These are phyloP conservation scores for Chaetomiaceae sp. DNA, from an alignment of 2,329 filamentous ascomycete genomes.

Conservation along the genomic window DNA sequence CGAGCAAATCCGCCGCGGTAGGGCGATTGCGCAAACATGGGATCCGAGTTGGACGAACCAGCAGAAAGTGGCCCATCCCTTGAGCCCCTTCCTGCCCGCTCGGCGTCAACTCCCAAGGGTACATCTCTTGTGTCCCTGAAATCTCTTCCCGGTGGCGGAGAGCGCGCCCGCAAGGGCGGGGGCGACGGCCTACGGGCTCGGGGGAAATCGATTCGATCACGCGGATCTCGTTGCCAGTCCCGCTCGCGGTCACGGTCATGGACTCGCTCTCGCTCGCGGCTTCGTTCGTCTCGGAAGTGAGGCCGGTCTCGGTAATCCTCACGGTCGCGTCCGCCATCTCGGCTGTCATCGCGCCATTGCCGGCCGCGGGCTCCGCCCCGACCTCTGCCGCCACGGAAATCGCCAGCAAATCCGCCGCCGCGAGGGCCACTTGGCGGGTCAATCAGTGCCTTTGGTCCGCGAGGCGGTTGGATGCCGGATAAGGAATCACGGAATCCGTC, in stretches of 20 bases:
- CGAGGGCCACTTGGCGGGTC: constrained; percentile 66
- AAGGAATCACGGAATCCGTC: constrained; percentile 54
- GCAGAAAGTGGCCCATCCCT: constrained; percentile 70
- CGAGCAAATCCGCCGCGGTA: constrained; percentile 53
- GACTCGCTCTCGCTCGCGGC: constrained; percentile 54
- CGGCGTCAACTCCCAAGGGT: constrained; percentile 61
- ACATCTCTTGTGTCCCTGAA: constrained; percentile 55
- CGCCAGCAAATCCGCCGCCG: constrained; percentile 61
- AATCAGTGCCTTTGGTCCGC: constrained; percentile 74
- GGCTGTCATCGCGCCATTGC: constrained; percentile 59
- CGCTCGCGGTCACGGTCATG: constrained; percentile 34
- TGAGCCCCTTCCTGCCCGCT: constrained; percentile 63
- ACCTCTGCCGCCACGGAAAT: constrained; percentile 49
- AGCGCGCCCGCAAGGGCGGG: constrained; percentile 46
- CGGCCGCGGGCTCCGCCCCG: constrained; percentile 56
- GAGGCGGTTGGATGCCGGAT: constrained; percentile 65
- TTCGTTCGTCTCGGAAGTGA: constrained; percentile 55
- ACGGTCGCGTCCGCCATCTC: constrained; percentile 59
- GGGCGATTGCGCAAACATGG: constrained; percentile 52
- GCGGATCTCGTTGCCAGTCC: constrained; percentile 15
- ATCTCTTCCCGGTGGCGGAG: constrained; percentile 57
- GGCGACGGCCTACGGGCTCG: constrained; percentile 49
- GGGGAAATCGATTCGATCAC: constrained; percentile 50
- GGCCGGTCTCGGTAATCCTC: constrained; percentile 51
- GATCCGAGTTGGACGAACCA: constrained; percentile 66